A percentile compares a stretch with the other conserved stretches of the same genome.
phyloP scores from a whole-genome alignment of 75 land plant genomes.

The Azolla pinnata region DNA sequence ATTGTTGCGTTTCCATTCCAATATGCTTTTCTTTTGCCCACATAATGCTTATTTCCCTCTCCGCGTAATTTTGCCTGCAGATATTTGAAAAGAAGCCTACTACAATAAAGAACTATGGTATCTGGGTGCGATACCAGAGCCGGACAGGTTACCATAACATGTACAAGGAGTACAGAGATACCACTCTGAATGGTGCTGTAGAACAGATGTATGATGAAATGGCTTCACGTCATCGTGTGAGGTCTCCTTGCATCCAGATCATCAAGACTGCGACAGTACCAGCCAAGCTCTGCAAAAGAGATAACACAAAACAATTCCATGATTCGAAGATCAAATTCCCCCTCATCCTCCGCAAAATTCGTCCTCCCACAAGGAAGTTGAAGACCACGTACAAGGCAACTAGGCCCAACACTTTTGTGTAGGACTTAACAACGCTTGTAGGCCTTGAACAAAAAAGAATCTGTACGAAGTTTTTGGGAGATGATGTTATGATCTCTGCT shows the following conservation, averaged over 20 bases:
- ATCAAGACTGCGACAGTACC: constrained; percentile 65
- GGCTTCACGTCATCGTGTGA: constrained; percentile 67
- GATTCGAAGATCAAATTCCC: constrained; percentile 65
- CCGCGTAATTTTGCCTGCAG: too few relatives aligned
- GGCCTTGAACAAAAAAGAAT: too few relatives aligned
- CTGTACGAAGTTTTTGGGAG: too few relatives aligned
- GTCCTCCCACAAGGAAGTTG: constrained; percentile 52
- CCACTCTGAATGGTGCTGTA: constrained; percentile 53
- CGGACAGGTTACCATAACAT: constrained; percentile 71
- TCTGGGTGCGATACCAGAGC: constrained; percentile 56
- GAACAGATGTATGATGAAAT: constrained; percentile 67
- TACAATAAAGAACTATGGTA: constrained; percentile 53
- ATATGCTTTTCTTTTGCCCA: too few relatives aligned
- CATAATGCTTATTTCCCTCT: too few relatives aligned
- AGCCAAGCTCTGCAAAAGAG: constrained; percentile 56
- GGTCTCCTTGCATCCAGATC: constrained; percentile 55
- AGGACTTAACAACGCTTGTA: too few relatives aligned
- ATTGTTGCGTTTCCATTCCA: too few relatives aligned
- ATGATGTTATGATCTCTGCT: too few relatives aligned
- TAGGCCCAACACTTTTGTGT: constrained; percentile 54
- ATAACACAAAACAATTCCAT: constrained; percentile 57
- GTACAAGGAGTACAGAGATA: constrained; percentile 71
- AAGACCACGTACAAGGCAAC: constrained; percentile 68
- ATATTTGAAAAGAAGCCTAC: constrained; percentile 64
- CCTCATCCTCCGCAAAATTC: constrained; percentile 50